phyloP scores from a whole-genome alignment of 2,329 filamentous ascomycete species.

The Scedosporium aurantiacum region DNA sequence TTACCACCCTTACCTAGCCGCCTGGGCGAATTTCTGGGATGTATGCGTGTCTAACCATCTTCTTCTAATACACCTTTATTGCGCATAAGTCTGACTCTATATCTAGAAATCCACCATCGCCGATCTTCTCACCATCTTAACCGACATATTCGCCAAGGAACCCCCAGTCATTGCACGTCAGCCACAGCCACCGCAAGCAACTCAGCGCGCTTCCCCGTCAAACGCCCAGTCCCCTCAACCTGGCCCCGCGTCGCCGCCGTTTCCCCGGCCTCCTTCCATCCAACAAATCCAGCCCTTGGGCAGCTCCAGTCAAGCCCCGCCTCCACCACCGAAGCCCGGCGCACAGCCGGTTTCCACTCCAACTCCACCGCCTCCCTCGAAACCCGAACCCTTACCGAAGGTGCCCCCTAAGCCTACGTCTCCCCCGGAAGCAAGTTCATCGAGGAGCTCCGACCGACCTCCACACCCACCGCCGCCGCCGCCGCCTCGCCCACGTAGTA shows the following conservation, averaged over 20 bases:
- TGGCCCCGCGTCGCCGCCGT: constrained; percentile 60
- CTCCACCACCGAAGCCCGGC: constrained; percentile 3
- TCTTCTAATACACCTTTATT: too few species aligned
- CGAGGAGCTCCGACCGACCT: constrained; percentile 14
- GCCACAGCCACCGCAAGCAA: constrained; percentile 11
- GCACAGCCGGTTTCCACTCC: constrained; percentile 15
- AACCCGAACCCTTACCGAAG: constrained; percentile 10
- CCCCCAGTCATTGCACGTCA: constrained; percentile 71
- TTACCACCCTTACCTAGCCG: constrained; percentile 89
- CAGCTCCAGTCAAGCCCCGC: constrained; percentile 15
- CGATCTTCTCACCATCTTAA: constrained; percentile 72
- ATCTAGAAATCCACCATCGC: constrained; percentile 68
- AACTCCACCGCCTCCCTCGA: constrained; percentile 17
- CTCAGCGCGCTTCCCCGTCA: constrained; percentile 14
- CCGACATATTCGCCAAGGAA: constrained; percentile 86
- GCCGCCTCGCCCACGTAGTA: not conserved
- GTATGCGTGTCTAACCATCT: constrained; percentile 40
- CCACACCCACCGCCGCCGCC: constrained; percentile 7
- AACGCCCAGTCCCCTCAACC: not conserved
- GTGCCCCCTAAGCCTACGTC: constrained; percentile 5
- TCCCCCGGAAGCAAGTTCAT: constrained; percentile 16
- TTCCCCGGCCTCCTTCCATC: constrained; percentile 52
- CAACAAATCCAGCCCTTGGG: constrained; percentile 37
- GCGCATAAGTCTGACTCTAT: constrained; percentile 11
- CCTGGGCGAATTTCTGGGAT: constrained; percentile 85